Evolutionary conservation across 2,329 filamentous ascomycete genomes (phyloP).

Genomic region (Ophiobolus disseminans): DNA sequence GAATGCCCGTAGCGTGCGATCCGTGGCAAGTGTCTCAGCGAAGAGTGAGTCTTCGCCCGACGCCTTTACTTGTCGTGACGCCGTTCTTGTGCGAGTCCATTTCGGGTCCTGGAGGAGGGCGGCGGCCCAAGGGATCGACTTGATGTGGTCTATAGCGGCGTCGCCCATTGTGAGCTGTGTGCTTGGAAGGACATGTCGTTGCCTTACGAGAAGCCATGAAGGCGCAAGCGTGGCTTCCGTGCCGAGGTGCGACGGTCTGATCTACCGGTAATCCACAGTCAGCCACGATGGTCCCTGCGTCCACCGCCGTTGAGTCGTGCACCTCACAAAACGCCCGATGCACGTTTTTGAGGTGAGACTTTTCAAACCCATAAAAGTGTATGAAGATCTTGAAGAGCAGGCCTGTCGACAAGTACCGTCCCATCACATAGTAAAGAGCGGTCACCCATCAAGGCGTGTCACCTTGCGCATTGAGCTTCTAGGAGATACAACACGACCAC

Average conservation of each 20-base stretch:
- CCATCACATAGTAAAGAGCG: no score
- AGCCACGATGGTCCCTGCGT: neutral
- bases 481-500: no score
- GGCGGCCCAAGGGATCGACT: conserved; percentile 59
- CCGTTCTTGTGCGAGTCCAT: conserved; percentile 50
- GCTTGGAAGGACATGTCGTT: neutral
- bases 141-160: conserved; percentile 28
- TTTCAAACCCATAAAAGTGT: no score
- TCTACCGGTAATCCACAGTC: neutral
- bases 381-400: no score
- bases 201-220: conserved; percentile 7
- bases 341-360: no score
- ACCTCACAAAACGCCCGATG: no score
- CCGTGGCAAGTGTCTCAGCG: conserved; percentile 60
- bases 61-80: conserved; percentile 38
- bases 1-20: conserved; percentile 55
- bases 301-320: no score
- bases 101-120: conserved; percentile 52
- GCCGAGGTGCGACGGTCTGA: conserved; percentile 5
- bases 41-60: conserved; percentile 60
- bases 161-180: conserved; percentile 24
- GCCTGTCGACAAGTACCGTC: no score
- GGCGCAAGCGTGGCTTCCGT: neutral
- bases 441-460: no score
- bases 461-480: no score